Base-by-base conservation (phyloP, 2,329 filamentous ascomycete species). In the Aspergillus sp. region DNA sequence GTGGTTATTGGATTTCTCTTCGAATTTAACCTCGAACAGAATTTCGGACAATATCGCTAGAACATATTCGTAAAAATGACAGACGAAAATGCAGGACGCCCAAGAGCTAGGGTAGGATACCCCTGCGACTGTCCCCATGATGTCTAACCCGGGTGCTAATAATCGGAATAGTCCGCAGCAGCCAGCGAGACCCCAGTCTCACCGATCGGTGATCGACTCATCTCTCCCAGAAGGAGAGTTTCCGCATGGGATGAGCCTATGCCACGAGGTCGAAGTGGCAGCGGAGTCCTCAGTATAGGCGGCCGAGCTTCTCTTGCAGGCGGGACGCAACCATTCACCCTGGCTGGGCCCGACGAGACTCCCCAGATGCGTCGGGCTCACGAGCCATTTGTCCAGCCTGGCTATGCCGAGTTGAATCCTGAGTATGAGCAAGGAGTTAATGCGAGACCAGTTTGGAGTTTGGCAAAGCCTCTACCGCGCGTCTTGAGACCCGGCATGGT, bases 401-500 rank as follows among this genome's bases (percentile, higher is more conserved):
- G 81, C 3, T 84, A 85, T 61, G 74, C 75, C 11, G 75, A 81
- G 11, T 72, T 85, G 3, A 85, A 85, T 54, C 83, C 83, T 2
- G 78, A 81, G 31, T 84, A 85, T 59, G 82, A 83, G 32, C 80
- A 84, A 56, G 76, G 82, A 3, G 71, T 74, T 7, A 80, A 82
- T 16, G 65, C 72, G 12, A 79, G 81, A 57, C 82, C 83, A 1
- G 78, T 85, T 51, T 85, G 83, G 78, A 79, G 81, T 69, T 68
- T 85, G 54, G 82, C 81, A 3, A 82, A 83, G 63, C 82, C 83
- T 6, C 67, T 85, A 26, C 82, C 83, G 32, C 81, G 81, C 61
- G 82, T 84, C 0, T 75, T 85, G 55, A 76, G 83, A 42, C 74
- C 79, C 20, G 82, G 82, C 11, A 85, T 84, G 82, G 77, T 83